Evolutionary conservation across 352 stramenopile species (phyloP).

Genomic region (Phytophthora idaei): DNA sequence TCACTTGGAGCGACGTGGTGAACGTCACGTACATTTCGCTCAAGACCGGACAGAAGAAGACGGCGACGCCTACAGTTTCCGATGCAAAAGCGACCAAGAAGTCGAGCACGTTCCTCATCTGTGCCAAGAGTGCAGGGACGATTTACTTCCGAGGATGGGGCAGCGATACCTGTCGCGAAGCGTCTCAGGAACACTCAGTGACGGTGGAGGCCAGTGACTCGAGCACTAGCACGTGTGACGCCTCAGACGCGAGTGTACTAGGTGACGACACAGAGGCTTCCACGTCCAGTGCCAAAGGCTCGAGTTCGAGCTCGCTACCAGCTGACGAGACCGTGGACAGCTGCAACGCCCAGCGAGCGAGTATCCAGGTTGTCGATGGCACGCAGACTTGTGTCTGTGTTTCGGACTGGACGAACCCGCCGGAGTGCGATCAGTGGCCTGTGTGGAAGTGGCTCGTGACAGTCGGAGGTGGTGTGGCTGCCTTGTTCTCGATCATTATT

Average conservation of each 20-base stretch:
- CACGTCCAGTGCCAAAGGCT: background rate
- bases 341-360: slow-evolving; percentile 64
- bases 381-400: slow-evolving; percentile 55
- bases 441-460: slow-evolving; percentile 67
- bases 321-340: slow-evolving; percentile 34
- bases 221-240: slow-evolving; percentile 25
- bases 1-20: slow-evolving; percentile 48
- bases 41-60: slow-evolving; percentile 72
- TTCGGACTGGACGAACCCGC: slow-evolving; percentile 65
- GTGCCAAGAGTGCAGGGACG: slow-evolving; percentile 52
- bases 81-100: slow-evolving; percentile 41
- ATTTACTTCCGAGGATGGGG: slow-evolving; percentile 73
- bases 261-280: slow-evolving; percentile 1
- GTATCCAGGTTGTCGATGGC: slow-evolving; percentile 42
- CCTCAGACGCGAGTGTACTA: background rate
- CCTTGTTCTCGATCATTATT: slow-evolving; percentile 61
- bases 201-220: slow-evolving; percentile 47
- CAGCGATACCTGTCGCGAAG: slow-evolving; percentile 52
- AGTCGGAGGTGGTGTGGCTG: slow-evolving; percentile 59
- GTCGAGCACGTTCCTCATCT: slow-evolving; percentile 62
- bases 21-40: slow-evolving; percentile 74
- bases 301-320: slow-evolving; percentile 20
- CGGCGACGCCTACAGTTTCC: slow-evolving; percentile 46
- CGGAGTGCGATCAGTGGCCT: slow-evolving; percentile 52
- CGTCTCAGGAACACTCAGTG: slow-evolving; percentile 53